Conservation (phyloP, 768 basidiomycete genomes). For the Cyclocybe aegerita region DNA sequence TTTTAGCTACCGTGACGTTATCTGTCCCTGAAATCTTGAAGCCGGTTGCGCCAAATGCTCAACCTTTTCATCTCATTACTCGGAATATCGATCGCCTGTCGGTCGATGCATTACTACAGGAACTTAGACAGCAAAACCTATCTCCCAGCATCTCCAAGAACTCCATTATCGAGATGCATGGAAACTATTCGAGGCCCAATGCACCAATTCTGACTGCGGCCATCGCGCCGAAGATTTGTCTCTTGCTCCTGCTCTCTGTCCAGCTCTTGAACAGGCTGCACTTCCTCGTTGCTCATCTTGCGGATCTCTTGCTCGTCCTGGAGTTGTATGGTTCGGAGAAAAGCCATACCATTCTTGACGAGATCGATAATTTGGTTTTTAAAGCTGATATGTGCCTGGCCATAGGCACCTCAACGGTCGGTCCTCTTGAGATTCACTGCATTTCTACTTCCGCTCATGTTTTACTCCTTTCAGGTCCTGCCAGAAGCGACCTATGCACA, state of each 20-base stretch:
- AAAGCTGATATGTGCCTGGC: conserved; percentile 22
- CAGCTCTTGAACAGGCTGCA: conserved; percentile 1
- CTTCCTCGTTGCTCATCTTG: conserved; percentile 13
- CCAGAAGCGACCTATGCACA: too few species aligned
- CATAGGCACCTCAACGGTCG: conserved; percentile 38
- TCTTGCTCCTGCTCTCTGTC: conserved; percentile 3
- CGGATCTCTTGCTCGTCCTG: conserved; percentile 33
- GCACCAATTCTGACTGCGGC: conserved; percentile 12
- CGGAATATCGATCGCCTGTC: conserved; percentile 48
- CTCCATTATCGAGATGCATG: conserved; percentile 48
- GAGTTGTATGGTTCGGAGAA: conserved; percentile 46
- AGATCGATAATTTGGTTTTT: conserved; percentile 22
- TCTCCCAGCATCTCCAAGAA: not conserved
- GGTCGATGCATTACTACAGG: conserved; percentile 24
- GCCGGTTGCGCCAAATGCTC: conserved; percentile 27
- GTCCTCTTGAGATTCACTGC: not conserved
- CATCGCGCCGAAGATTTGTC: conserved; percentile 5
- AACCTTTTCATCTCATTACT: conserved; percentile 30
- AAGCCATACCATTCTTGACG: conserved; percentile 24
- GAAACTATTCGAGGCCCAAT: conserved; percentile 44
- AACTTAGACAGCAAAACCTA: conserved; percentile 12
- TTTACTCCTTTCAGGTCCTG: too few species aligned
- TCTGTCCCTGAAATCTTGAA: conserved; percentile 27
- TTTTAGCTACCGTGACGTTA: conserved; percentile 38
- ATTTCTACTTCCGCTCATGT: too few species aligned